Percentiles rank a stretch among this genome's conserved stretches.
These are phyloP conservation scores for Hysterium pulicare DNA, from an alignment of 2,329 filamentous ascomycete species.

Conservation along the genomic window DNA sequence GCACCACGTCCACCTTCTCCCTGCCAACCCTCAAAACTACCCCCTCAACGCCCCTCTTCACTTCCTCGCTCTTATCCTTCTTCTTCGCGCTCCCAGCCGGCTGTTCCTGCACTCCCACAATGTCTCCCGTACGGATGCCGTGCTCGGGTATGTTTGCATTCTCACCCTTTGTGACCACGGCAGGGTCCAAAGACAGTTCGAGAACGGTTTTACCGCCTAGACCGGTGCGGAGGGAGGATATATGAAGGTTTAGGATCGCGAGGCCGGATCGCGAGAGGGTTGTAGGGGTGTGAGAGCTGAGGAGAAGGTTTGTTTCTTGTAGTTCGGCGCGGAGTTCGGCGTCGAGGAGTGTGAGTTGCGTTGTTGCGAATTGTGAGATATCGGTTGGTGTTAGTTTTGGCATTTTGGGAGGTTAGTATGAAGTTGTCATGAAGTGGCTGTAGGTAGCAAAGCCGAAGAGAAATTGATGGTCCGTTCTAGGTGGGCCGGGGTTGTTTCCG, in stretches of 20 bases:
- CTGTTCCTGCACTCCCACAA: conserved; percentile 73
- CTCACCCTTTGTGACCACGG: conserved; percentile 50
- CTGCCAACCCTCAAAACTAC: conserved; percentile 66
- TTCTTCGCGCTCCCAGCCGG: conserved; percentile 68
- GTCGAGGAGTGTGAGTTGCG: conserved; percentile 68
- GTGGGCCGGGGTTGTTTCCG: background rate
- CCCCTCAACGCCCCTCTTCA: conserved; percentile 64
- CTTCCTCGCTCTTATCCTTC: conserved; percentile 67
- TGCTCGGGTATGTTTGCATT: conserved; percentile 65
- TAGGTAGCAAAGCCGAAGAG: too few relatives aligned
- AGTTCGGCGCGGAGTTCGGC: conserved; percentile 70
- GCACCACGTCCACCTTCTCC: conserved; percentile 60
- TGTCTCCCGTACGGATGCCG: conserved; percentile 72
- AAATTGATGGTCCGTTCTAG: too few relatives aligned
- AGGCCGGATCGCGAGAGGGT: conserved; percentile 73
- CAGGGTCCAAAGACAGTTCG: conserved; percentile 73
- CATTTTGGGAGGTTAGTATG: background rate
- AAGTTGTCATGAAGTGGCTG: background rate
- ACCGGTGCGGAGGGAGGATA: conserved; percentile 77
- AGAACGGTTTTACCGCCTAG: conserved; percentile 87
- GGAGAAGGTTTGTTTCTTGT: conserved; percentile 64
- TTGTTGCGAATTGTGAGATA: conserved; percentile 65
- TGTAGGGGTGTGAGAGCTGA: conserved; percentile 64
- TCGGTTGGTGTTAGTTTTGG: conserved; percentile 38
- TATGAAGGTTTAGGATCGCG: conserved; percentile 70